Evolutionary conservation across 352 stramenopile genomes (phyloP).

Genomic region (Elongisporangium anandrum): DNA sequence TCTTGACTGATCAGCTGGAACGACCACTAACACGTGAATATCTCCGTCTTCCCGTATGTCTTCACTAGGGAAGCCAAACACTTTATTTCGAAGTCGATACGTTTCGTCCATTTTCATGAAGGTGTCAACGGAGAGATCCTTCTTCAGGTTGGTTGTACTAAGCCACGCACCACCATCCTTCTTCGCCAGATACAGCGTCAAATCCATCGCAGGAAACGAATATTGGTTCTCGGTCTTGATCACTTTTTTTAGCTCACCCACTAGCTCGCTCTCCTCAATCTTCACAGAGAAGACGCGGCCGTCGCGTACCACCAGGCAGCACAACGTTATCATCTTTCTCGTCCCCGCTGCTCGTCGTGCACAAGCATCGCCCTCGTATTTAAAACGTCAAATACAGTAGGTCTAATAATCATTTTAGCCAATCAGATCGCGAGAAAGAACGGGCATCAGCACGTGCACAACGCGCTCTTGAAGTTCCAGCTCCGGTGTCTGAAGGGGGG

Average conservation of each 20-base stretch:
- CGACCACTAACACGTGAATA: slow-evolving; percentile 12
- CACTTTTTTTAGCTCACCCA: background rate
- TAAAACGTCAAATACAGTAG: too few species aligned
- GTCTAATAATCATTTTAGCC: background rate
- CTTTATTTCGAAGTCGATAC: too few species aligned
- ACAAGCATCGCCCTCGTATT: too few species aligned
- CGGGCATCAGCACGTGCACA: background rate
- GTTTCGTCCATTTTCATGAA: too few species aligned
- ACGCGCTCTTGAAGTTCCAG: background rate
- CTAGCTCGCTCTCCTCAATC: background rate
- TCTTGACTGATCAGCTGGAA: slow-evolving; percentile 9
- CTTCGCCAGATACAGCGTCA: background rate
- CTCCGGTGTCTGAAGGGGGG: background rate
- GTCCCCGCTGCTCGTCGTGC: too few species aligned
- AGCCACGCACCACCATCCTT: background rate
- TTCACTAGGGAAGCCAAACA: too few species aligned
- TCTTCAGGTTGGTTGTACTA: too few species aligned
- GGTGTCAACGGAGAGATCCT: too few species aligned
- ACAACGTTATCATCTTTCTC: too few species aligned
- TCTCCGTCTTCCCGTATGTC: too few species aligned
- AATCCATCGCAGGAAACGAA: background rate
- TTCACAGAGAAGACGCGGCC: background rate
- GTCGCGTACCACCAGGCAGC: too few species aligned
- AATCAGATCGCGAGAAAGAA: background rate
- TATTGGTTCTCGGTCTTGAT: background rate